A percentile compares a stretch with the other conserved stretches of the same genome.
phyloP scores from a whole-genome alignment of 805 yeast species.

The Wickerhamiella lipophila region DNA sequence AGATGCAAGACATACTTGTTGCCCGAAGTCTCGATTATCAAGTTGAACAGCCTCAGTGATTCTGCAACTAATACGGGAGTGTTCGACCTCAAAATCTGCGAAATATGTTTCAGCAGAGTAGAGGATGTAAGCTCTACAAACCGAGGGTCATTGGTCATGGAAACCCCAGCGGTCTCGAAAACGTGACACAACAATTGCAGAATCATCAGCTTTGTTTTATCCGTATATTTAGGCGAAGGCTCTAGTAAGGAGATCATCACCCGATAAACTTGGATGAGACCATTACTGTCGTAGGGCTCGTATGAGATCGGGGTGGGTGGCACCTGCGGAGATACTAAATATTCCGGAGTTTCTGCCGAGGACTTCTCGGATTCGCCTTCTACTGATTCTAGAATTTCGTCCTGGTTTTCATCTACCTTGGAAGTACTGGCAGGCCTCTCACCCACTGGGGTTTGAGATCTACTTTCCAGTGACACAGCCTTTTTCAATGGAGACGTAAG shows the following conservation, averaged over 20 bases:
- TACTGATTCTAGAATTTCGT: not conserved
- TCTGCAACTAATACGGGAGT: slow-evolving; percentile 61
- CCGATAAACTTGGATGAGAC: slow-evolving; percentile 64
- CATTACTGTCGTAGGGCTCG: slow-evolving; percentile 52
- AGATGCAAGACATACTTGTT: slow-evolving; percentile 61
- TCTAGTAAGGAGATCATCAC: slow-evolving; percentile 68
- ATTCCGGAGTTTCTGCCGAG: not conserved
- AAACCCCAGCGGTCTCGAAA: slow-evolving; percentile 66
- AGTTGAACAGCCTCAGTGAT: slow-evolving; percentile 61
- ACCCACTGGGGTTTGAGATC: slow-evolving; percentile 11
- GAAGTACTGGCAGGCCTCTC: slow-evolving; percentile 15
- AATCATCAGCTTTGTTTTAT: slow-evolving; percentile 74
- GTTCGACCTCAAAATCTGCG: slow-evolving; percentile 66
- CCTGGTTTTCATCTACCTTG: not conserved
- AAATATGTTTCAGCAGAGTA: slow-evolving; percentile 70
- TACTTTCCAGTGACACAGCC: slow-evolving; percentile 10
- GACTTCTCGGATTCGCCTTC: not conserved
- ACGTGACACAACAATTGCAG: slow-evolving; percentile 62
- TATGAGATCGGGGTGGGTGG: slow-evolving; percentile 22
- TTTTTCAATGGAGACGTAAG: slow-evolving; percentile 35
- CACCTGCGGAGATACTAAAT: not conserved
- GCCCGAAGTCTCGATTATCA: slow-evolving; percentile 56
- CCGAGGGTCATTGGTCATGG: slow-evolving; percentile 47
- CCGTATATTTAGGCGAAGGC: slow-evolving; percentile 68
- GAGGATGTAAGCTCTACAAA: slow-evolving; percentile 60